A percentile compares a stretch with the other conserved stretches of the same genome.
Evolutionary conservation across 2,329 filamentous ascomycete species (phyloP).

Genomic region (Xenoacremonium recifei): DNA sequence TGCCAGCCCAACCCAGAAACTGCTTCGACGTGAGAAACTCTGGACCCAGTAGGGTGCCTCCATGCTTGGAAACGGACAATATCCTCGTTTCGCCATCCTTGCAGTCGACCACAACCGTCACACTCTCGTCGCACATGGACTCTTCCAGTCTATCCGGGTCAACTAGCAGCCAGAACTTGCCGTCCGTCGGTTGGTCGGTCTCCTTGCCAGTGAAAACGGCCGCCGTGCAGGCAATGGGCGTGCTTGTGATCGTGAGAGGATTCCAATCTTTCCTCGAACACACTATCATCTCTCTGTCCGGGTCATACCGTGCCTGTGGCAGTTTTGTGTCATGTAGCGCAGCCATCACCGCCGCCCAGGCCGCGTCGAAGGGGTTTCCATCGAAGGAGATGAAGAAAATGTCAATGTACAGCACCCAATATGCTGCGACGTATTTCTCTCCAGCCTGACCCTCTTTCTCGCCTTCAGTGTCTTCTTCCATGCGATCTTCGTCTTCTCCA

Average conservation of each 20-base stretch:
- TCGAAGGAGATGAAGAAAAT: conserved; percentile 92
- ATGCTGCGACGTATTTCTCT: conserved; percentile 65
- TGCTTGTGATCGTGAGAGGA: conserved; percentile 57
- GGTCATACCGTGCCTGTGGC: conserved; percentile 79
- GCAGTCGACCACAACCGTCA: conserved; percentile 78
- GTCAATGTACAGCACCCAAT: conserved; percentile 95
- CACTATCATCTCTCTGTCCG: conserved; percentile 74
- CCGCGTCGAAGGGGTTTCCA: conserved; percentile 87
- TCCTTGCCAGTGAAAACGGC: conserved; percentile 71
- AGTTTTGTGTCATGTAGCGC: conserved; percentile 76
- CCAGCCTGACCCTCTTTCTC: conserved; percentile 31
- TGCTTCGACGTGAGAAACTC: conserved; percentile 64
- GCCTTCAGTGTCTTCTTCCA: conserved; percentile 36
- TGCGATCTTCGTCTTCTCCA: conserved; percentile 42
- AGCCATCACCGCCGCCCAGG: conserved; percentile 80
- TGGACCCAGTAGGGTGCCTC: conserved; percentile 68
- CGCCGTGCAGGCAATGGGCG: conserved; percentile 77
- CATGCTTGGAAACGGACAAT: conserved; percentile 76
- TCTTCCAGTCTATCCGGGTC: conserved; percentile 94
- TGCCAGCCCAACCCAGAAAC: conserved; percentile 37
- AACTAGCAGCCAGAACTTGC: conserved; percentile 71
- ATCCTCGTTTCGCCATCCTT: conserved; percentile 54
- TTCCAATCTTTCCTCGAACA: conserved; percentile 63
- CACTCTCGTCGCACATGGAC: conserved; percentile 74
- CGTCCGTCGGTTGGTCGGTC: conserved; percentile 42